Conservation (phyloP, 768 basidiomycete species). For the Saitozyma podzolica region DNA sequence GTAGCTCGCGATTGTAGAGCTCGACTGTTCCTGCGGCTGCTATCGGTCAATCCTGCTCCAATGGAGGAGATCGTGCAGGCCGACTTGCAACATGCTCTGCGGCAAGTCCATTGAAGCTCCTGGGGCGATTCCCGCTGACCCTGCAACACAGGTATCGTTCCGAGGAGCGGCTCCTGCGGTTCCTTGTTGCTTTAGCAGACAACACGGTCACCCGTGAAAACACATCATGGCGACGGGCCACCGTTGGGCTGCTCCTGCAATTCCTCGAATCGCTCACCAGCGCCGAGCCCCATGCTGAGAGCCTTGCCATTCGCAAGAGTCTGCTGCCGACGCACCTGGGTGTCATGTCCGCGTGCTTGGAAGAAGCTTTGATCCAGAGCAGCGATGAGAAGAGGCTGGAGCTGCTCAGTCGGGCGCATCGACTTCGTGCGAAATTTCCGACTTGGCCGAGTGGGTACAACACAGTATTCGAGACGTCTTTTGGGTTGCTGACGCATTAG, state of each 20-base stretch:
- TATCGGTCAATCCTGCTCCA: constrained; percentile 20
- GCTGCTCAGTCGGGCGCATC: constrained; percentile 16
- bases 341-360: constrained; percentile 32
- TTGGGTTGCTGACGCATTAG: constrained; percentile 9
- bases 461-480: background rate
- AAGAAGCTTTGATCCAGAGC: constrained; percentile 26
- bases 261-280: constrained; percentile 31
- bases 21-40: constrained; percentile 22
- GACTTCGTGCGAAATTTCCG: constrained; percentile 14
- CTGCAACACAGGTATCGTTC: too few species aligned
- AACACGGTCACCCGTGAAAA: constrained; percentile 13
- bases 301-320: constrained; percentile 15
- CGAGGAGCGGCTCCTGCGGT: constrained; percentile 19
- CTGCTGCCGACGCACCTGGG: constrained; percentile 25
- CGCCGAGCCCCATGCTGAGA: constrained; percentile 16
- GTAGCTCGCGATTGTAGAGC: constrained; percentile 15
- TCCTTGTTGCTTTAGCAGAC: constrained; percentile 30
- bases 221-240: constrained; percentile 15
- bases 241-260: constrained; percentile 23
- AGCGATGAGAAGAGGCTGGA: constrained; percentile 32
- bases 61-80: constrained; percentile 17
- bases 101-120: background rate
- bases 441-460: constrained; percentile 28
- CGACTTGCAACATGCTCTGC: background rate
- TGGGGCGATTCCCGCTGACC: too few species aligned